Conservation (phyloP, 768 basidiomycete genomes). For the Lentinula detonsa region DNA sequence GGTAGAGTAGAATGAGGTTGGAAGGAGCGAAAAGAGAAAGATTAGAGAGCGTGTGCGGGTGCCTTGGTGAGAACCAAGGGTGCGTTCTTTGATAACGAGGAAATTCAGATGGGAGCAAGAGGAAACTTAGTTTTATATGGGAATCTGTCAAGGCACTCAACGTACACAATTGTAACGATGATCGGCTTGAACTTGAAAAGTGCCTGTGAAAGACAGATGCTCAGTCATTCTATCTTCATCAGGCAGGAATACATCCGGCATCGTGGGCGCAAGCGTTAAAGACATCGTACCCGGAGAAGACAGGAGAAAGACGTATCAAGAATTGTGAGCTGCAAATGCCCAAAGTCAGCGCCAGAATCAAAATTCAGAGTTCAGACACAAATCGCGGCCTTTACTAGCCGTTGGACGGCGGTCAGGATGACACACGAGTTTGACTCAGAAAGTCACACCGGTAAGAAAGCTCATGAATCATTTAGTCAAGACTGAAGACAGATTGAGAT, state of each 20-base stretch:
- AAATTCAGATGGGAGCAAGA: not conserved
- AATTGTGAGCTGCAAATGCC: too few species aligned
- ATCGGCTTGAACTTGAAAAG: not conserved
- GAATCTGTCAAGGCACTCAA: not conserved
- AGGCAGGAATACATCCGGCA: too few species aligned
- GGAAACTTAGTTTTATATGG: not conserved
- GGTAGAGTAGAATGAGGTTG: slow-evolving; percentile 2
- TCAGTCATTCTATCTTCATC: not conserved
- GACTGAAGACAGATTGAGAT: not conserved
- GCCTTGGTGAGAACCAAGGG: not conserved
- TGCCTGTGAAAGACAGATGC: not conserved
- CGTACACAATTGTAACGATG: not conserved
- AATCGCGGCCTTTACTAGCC: not conserved
- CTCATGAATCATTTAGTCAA: not conserved
- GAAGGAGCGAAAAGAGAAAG: not conserved
- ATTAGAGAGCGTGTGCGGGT: not conserved
- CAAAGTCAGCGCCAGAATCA: too few species aligned
- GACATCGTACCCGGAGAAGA: too few species aligned
- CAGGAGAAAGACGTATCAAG: too few species aligned
- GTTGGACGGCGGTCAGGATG: not conserved
- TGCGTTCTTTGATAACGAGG: not conserved
- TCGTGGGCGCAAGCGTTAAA: too few species aligned
- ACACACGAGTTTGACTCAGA: too few species aligned
- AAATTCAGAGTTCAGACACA: too few species aligned
- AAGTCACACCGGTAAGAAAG: not conserved